These are phyloP conservation scores for Trichophyton simii DNA, from an alignment of 2,329 filamentous ascomycete genomes.

Conservation along the genomic window DNA sequence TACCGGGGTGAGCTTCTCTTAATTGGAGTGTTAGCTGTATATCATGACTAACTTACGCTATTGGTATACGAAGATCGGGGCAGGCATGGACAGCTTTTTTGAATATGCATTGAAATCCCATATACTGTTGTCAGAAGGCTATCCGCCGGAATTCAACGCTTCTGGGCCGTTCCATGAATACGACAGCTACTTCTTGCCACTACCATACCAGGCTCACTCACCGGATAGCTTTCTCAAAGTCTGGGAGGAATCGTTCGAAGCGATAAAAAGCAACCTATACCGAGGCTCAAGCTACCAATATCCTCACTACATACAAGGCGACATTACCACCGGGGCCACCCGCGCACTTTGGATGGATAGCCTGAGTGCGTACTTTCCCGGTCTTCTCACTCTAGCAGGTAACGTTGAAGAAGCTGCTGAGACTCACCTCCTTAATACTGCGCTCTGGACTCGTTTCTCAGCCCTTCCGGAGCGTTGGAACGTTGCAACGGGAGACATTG, in stretches of 20 bases:
- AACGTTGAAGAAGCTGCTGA: conserved; percentile 84
- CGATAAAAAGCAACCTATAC: conserved; percentile 85
- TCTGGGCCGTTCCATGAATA: conserved; percentile 38
- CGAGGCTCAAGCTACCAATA: conserved; percentile 62
- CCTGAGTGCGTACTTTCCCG: conserved; percentile 87
- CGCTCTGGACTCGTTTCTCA: conserved; percentile 89
- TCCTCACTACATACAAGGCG: conserved; percentile 85
- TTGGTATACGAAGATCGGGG: conserved; percentile 52
- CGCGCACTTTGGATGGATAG: conserved; percentile 94
- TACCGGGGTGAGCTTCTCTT: conserved; percentile 46
- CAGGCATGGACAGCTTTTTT: conserved; percentile 95
- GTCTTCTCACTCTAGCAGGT: conserved; percentile 70
- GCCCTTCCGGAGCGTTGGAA: conserved; percentile 93
- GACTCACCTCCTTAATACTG: conserved; percentile 79
- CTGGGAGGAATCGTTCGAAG: conserved; percentile 75
- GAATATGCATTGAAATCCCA: conserved; percentile 95
- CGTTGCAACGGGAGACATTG: conserved; percentile 66
- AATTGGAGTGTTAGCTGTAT: not conserved
- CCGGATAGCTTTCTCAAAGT: conserved; percentile 66
- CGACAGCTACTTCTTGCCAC: conserved; percentile 52
- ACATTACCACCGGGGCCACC: conserved; percentile 75
- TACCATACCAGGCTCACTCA: conserved; percentile 54
- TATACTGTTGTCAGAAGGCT: conserved; percentile 71
- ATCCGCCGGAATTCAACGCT: conserved; percentile 22
- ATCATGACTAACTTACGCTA: not conserved